phyloP scores from a whole-genome alignment of 129 eudicot genomes.

The Daucus carota region DNA sequence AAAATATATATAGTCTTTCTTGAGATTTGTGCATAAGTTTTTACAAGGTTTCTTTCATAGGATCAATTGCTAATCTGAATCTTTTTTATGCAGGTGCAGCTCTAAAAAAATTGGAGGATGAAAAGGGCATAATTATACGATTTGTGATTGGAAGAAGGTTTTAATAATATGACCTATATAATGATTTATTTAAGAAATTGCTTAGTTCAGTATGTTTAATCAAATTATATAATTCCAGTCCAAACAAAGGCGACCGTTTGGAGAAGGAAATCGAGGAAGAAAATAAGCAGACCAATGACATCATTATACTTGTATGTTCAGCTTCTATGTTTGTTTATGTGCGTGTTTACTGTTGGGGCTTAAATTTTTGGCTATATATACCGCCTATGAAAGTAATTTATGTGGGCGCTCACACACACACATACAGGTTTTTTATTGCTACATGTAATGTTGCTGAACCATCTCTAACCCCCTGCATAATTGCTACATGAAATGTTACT shows the following conservation, averaged over 20 bases:
- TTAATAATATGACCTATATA: constrained; percentile 11
- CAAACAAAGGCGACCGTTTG: constrained; percentile 48
- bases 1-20: not conserved
- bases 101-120: constrained; percentile 45
- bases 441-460: not conserved
- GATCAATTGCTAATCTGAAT: not conserved
- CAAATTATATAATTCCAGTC: constrained; percentile 35
- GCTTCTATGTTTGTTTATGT: not conserved
- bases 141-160: constrained; percentile 91
- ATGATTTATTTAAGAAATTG: not conserved
- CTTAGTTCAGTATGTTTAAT: constrained; percentile 16
- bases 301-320: constrained; percentile 75
- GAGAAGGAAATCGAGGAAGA: constrained; percentile 59
- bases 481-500: too few relatives aligned
- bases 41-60: not conserved
- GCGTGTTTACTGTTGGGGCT: not conserved
- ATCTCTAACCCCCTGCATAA: not conserved
- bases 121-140: constrained; percentile 73
- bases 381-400: not conserved
- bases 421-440: not conserved
- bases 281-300: constrained; percentile 49
- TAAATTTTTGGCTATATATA: not conserved
- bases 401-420: too few relatives aligned
- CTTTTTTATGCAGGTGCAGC: constrained; percentile 40
- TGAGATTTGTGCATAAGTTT: not conserved